Base-by-base conservation (phyloP, 352 stramenopile genomes). In the Thalassiosira hispida region DNA sequence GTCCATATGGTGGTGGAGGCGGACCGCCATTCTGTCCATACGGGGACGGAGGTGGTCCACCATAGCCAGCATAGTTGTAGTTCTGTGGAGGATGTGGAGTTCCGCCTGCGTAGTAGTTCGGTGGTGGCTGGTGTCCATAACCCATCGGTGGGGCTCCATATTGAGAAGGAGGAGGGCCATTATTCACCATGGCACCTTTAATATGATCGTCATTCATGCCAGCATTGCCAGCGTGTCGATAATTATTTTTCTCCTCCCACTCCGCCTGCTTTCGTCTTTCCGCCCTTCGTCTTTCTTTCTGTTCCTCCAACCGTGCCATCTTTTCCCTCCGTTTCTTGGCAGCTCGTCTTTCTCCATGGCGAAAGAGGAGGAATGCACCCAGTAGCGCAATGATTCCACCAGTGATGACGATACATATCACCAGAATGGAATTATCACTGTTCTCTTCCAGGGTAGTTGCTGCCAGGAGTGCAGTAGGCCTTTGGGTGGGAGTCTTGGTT, bases 341-440 rank as follows among this genome's bases (percentile, higher is more conserved):
- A 16, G 74, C 74, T 1, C 51, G 47, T 14, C 67, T 33, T 38
- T 75, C 52, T 23, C 25, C 66, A 44, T 72, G 42, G 27, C 60
- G 40, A 47, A 69, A 83, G 1, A 77, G 14, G 14, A 77, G 60
- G 40, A 77, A 73, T 23, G 67, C 22, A 14, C 23, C 52, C 42
- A 83, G 29, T 16, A 77, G 31, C 22, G 77, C 51, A 25, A 83
- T 73, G 46, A 77, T 25, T 12, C 57, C 66, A 6, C n/a, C 31
- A 22, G 47, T 55, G 20, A 66, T 46, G 27, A 83, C 38, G 16
- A 83, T 77, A 29, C 52, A 53, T 42, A 72, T 72, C 6, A 77
- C 9, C n/a, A 83, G 33, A 57, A 70, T 52, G 31, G 55, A 25
- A 29, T 64, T 66, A 44, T 65, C 51, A 6, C 9, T 9, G n/a